phyloP scores from a whole-genome alignment of 257 asterid species.

The Leonotis leonurus region DNA sequence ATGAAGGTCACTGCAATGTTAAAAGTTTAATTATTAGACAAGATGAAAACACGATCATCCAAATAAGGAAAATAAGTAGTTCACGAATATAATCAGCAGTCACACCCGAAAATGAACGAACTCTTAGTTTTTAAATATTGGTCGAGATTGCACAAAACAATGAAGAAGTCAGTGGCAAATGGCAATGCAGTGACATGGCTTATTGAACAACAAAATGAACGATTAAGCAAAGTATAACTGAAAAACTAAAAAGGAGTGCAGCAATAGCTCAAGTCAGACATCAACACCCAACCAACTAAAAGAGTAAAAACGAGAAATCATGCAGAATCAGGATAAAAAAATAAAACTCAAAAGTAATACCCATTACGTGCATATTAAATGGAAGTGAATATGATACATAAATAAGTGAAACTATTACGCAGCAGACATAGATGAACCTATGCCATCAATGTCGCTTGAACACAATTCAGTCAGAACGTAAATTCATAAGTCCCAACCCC shows the following conservation, averaged over 20 bases:
- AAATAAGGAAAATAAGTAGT: not conserved
- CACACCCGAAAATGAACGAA: not conserved
- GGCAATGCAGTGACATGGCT: not conserved
- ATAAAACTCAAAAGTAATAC: not conserved
- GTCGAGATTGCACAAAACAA: not conserved
- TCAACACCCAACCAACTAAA: not conserved
- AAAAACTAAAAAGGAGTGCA: not conserved
- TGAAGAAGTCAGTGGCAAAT: not conserved
- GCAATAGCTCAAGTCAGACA: not conserved
- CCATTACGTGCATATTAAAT: not conserved
- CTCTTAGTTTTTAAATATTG: not conserved
- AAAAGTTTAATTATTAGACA: not conserved
- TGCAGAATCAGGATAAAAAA: not conserved
- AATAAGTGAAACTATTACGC: not conserved
- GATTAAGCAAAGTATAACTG: not conserved
- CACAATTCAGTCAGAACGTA: not conserved
- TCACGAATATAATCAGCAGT: not conserved
- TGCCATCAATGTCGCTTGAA: slow-evolving; percentile 1
- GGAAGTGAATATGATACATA: not conserved
- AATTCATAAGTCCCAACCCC: slow-evolving; percentile 10
- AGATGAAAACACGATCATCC: not conserved
- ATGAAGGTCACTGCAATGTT: slow-evolving; percentile 20
- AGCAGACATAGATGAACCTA: not conserved
- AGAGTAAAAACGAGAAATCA: not conserved
- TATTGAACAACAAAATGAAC: not conserved